Base-by-base conservation (phyloP, 805 yeast genomes). In the Spathaspora gorwiae region DNA sequence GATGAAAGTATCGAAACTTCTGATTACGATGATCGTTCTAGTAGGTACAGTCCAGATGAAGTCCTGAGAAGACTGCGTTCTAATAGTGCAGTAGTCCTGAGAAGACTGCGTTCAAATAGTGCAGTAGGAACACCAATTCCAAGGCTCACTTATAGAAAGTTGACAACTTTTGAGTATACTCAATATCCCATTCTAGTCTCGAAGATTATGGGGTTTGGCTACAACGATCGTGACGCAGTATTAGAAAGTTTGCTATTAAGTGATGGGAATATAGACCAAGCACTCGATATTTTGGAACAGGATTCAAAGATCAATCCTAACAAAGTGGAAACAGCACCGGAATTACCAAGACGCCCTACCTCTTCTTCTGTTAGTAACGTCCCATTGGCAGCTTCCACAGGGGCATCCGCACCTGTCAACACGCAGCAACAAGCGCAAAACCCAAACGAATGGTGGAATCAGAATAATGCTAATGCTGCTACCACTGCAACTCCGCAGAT, bases 191-290 rank as follows among this genome's bases (percentile, higher is more conserved):
- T 69, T 39, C 78, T 73, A 47, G 76, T 80, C 12, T 62, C 66
- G 43, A 73, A 71, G 53, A 59, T 70, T 35, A 41, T 55, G 46
- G 72, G 74, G 15, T 72, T 75, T 62, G 95, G 92, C 0, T 83
- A 67, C 53, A 62, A 61, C 15, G 78, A 83, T 59, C 68, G 72
- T 36, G 85, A 83, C 51, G 65, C 75, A 30, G 75, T 77, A 47
- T 67, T 80, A 43, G 94, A 87, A 55, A 87, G 90, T 26, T 69
- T 87, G 49, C 66, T 70, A 8, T 61, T 78, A 33, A 66, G 84
- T 13, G 67, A 69, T 41, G 95, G 95, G 12, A 78, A 80, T 56
- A 56, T 84, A 9, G 74, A 74, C 35, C 53, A 61, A 14, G 92
- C 95, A 1, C 60, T 80, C 31, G 83, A 78, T 35, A 75, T 84